phyloP scores from a whole-genome alignment of 371 early-diverging fungal species.

The Spiromyces aspiralis region DNA sequence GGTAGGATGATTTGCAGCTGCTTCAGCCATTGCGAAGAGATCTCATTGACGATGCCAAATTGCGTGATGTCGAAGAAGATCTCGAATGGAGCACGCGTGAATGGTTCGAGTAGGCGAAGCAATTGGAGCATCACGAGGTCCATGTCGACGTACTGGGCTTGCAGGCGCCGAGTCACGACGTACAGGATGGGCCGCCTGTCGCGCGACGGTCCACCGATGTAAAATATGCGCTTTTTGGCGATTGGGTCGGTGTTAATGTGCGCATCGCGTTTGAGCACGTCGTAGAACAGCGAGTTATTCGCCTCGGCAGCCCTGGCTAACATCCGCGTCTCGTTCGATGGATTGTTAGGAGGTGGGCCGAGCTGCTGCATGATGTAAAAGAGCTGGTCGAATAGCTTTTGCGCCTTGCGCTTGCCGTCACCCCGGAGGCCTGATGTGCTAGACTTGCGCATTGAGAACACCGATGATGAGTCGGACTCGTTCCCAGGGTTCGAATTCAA shows the following conservation, averaged over 20 bases:
- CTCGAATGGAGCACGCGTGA: conserved; percentile 39
- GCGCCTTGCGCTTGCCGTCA: conserved; percentile 7
- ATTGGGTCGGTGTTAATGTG: conserved; percentile 45
- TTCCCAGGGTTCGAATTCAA: not conserved
- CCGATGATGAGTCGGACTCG: not conserved
- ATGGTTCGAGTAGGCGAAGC: conserved; percentile 33
- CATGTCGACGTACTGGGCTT: conserved; percentile 63
- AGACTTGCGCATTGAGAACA: not conserved
- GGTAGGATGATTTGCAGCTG: conserved; percentile 62
- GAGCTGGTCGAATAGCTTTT: conserved; percentile 45
- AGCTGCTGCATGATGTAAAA: conserved; percentile 69
- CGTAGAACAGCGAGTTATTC: conserved; percentile 41
- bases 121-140: conserved; percentile 57
- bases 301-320: conserved; percentile 7
- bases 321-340: conserved; percentile 6
- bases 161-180: conserved; percentile 59
- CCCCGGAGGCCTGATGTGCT: too few species aligned
- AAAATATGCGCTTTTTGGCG: conserved; percentile 50
- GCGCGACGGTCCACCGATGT: conserved; percentile 62
- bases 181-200: conserved; percentile 64
- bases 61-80: conserved; percentile 67
- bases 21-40: conserved; percentile 53
- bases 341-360: conserved; percentile 45
- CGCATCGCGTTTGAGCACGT: conserved; percentile 64
- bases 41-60: conserved; percentile 66